Percentiles rank a stretch among this genome's conserved stretches.
Conservation (phyloP, 2,329 filamentous ascomycete species). For the Penicillium sp. region DNA sequence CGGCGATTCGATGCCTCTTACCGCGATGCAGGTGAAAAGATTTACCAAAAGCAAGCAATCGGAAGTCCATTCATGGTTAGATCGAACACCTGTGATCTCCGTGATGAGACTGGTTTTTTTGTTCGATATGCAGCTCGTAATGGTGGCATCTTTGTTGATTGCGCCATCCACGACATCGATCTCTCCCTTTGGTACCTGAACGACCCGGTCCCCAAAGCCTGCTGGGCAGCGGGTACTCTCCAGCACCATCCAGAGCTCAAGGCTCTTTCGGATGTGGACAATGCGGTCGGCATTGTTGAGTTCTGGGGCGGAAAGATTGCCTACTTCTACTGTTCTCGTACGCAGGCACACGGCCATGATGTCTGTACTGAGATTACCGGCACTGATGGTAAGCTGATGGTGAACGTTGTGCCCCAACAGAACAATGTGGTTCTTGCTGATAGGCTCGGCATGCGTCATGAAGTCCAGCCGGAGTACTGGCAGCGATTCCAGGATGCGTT, state of each 20-base stretch:
- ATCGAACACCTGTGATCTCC: constrained; percentile 46
- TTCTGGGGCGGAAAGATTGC: constrained; percentile 47
- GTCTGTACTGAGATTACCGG: constrained; percentile 46
- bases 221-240: constrained; percentile 37
- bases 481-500: constrained; percentile 30
- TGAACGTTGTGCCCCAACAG: constrained; percentile 32
- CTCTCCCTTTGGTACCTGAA: constrained; percentile 45
- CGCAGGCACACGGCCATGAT: constrained; percentile 45
- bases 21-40: constrained; percentile 37
- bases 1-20: constrained; percentile 49
- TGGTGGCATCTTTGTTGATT: constrained; percentile 49
- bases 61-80: constrained; percentile 43
- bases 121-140: constrained; percentile 42
- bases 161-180: constrained; percentile 48
- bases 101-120: constrained; percentile 42
- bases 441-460: constrained; percentile 20
- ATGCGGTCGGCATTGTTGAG: constrained; percentile 47
- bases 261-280: constrained; percentile 44
- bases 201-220: constrained; percentile 37
- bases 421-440: constrained; percentile 27
- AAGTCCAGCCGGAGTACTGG: constrained; percentile 25
- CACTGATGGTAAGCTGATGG: constrained; percentile 38
- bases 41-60: constrained; percentile 34
- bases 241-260: constrained; percentile 40
- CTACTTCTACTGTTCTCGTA: constrained; percentile 47